These are phyloP conservation scores for Fusarium floridanum DNA, from an alignment of 2,329 filamentous ascomycete genomes.

Conservation along the genomic window DNA sequence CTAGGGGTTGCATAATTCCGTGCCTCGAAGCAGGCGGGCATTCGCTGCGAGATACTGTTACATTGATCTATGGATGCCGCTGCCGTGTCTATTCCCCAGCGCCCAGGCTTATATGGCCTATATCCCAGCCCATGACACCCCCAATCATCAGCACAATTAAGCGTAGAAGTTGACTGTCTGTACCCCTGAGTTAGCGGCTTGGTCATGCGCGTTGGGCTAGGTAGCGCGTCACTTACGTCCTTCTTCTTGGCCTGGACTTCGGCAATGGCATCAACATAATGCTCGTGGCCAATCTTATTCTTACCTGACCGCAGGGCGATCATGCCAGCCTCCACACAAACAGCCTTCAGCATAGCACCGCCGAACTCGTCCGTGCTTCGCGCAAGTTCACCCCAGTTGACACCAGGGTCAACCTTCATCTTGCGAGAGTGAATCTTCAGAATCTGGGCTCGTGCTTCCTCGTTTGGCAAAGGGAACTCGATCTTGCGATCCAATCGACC, in stretches of 20 bases:
- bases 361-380: constrained; percentile 98
- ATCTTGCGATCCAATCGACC: constrained; percentile 97
- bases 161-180: constrained; percentile 71
- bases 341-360: constrained; percentile 96
- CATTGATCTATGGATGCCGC: constrained; percentile 45
- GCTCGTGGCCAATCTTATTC: constrained; percentile 97
- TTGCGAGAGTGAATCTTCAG: constrained; percentile 97
- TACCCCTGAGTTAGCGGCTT: constrained; percentile 27
- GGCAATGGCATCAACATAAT: constrained; percentile 97
- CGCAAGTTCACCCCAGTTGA: constrained; percentile 97
- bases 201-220: not conserved
- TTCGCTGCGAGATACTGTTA: constrained; percentile 42
- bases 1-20: not conserved
- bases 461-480: constrained; percentile 97
- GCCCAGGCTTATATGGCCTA: constrained; percentile 23
- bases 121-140: constrained; percentile 28
- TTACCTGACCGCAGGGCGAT: constrained; percentile 95
- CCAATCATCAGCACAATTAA: constrained; percentile 47
- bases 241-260: constrained; percentile 98
- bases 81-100: constrained; percentile 36
- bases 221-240: constrained; percentile 68
- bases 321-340: constrained; percentile 99
- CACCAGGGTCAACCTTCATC: constrained; percentile 93
- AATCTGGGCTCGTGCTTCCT: constrained; percentile 97
- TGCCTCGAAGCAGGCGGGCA: constrained; percentile 9